Percentiles rank a stretch among this genome's conserved stretches.
phyloP scores from a whole-genome alignment of 352 stramenopile species.

The Phytophthora litchii region DNA sequence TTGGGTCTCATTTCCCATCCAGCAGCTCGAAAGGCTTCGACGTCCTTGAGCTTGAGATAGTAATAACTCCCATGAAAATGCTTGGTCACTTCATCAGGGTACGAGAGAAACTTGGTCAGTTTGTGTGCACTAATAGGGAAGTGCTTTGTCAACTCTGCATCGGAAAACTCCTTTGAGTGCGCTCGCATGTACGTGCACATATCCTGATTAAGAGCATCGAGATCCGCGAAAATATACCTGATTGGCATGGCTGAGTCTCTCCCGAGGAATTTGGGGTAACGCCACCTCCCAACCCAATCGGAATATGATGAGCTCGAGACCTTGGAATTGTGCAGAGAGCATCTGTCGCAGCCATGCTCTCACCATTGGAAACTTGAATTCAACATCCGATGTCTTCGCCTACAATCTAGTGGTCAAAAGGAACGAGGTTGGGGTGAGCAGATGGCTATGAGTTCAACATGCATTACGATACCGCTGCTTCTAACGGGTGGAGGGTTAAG shows the following conservation, averaged over 20 bases:
- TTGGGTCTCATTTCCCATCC: slow-evolving; percentile 30
- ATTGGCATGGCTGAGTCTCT: slow-evolving; percentile 22
- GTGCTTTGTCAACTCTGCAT: slow-evolving; percentile 15
- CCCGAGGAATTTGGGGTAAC: slow-evolving; percentile 19
- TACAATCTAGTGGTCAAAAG: slow-evolving; percentile 1
- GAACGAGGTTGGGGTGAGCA: neutral
- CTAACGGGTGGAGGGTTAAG: slow-evolving; percentile 9
- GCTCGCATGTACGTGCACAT: slow-evolving; percentile 19
- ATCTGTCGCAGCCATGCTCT: slow-evolving; percentile 5
- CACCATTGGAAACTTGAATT: slow-evolving; percentile 6
- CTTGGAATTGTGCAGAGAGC: neutral
- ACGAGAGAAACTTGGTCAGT: slow-evolving; percentile 19
- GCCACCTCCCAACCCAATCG: neutral
- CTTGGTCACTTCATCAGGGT: slow-evolving; percentile 1
- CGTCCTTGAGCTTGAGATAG: slow-evolving; percentile 22
- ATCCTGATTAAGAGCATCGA: slow-evolving; percentile 28
- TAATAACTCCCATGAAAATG: slow-evolving; percentile 25
- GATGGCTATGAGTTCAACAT: slow-evolving; percentile 11
- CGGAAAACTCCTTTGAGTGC: slow-evolving; percentile 19
- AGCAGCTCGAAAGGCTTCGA: slow-evolving; percentile 21
- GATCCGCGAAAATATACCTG: slow-evolving; percentile 30
- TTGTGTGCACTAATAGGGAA: slow-evolving; percentile 24
- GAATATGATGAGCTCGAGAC: slow-evolving; percentile 13
- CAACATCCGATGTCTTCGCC: neutral
- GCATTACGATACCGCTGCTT: slow-evolving; percentile 26